A percentile compares a stretch with the other conserved stretches of the same genome.
These are phyloP conservation scores for Colletotrichum spaethianum DNA, from an alignment of 2,329 filamentous ascomycete genomes.

Conservation along the genomic window DNA sequence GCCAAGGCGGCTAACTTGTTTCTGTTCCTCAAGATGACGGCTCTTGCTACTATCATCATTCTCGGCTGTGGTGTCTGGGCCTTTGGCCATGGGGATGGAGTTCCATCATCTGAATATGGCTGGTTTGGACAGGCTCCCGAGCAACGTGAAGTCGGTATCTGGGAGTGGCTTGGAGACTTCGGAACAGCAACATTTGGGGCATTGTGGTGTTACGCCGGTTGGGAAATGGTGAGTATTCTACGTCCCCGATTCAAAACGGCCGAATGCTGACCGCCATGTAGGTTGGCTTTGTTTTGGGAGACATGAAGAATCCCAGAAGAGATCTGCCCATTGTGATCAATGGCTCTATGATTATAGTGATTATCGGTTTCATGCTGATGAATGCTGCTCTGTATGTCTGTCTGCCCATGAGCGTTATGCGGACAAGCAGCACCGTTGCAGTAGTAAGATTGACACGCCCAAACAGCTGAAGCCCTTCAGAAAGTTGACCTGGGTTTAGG, in stretches of 20 bases:
- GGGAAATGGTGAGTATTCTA: constrained; percentile 58
- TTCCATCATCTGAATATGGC: constrained; percentile 52
- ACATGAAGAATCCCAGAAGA: constrained; percentile 46
- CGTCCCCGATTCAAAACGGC: constrained; percentile 33
- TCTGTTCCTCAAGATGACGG: constrained; percentile 52
- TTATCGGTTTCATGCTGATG: constrained; percentile 57
- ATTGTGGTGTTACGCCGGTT: constrained; percentile 60
- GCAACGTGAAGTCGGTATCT: constrained; percentile 45
- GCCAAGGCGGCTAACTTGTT: constrained; percentile 58
- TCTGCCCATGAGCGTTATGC: constrained; percentile 56
- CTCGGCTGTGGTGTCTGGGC: constrained; percentile 45
- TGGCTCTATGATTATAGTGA: constrained; percentile 57
- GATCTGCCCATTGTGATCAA: constrained; percentile 57
- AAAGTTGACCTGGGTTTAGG: constrained; percentile 46
- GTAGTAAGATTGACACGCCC: constrained; percentile 52
- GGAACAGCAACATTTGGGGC: constrained; percentile 58
- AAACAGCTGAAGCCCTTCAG: background rate
- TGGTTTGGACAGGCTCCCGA: constrained; percentile 47
- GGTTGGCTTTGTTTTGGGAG: constrained; percentile 47
- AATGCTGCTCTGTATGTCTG: constrained; percentile 60
- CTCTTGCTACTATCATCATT: constrained; percentile 37
- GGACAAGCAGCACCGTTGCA: constrained; percentile 57
- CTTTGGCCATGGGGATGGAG: constrained; percentile 53
- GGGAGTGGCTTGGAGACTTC: constrained; percentile 56
- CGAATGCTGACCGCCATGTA: constrained; percentile 30